phyloP scores from a whole-genome alignment of 2,329 filamentous ascomycete species.

The Colletotrichum liaoningense region DNA sequence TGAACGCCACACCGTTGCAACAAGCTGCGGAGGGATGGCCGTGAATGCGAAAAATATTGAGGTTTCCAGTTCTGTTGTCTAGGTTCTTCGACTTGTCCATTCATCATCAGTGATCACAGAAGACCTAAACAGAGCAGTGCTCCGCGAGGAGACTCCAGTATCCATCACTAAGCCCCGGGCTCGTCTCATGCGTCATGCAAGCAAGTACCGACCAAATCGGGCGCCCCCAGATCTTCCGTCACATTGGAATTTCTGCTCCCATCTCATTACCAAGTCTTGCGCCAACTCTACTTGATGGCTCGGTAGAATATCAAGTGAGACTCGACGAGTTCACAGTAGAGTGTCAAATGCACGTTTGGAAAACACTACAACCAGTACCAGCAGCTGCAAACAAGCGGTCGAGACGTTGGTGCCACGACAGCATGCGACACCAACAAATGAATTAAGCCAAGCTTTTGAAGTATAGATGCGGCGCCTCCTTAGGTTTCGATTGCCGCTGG shows the following conservation, averaged over 20 bases:
- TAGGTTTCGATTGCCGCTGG: slow-evolving; percentile 16
- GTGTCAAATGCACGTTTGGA: neutral
- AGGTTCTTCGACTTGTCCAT: neutral
- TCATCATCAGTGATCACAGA: neutral
- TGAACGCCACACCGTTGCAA: neutral
- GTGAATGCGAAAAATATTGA: neutral
- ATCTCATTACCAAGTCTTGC: neutral
- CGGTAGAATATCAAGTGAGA: neutral
- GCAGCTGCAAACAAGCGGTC: neutral
- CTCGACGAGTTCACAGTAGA: neutral
- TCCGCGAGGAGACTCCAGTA: slow-evolving; percentile 13
- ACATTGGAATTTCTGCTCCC: neutral
- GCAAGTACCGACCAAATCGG: slow-evolving; percentile 14
- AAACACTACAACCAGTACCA: neutral
- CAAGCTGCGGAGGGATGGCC: neutral
- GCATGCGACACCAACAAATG: slow-evolving; percentile 1
- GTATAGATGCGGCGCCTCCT: slow-evolving; percentile 14
- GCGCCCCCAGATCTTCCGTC: slow-evolving; percentile 14
- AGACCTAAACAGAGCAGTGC: neutral
- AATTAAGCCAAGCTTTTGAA: neutral
- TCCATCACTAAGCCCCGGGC: neutral
- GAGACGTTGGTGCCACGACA: neutral
- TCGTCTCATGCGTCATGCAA: slow-evolving; percentile 18
- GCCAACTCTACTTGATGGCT: neutral
- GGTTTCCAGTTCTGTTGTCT: neutral